A percentile compares a stretch with the other conserved stretches of the same genome.
Evolutionary conservation across 352 stramenopile genomes (phyloP).

Genomic region (Phytopythium chamaehyphon): DNA sequence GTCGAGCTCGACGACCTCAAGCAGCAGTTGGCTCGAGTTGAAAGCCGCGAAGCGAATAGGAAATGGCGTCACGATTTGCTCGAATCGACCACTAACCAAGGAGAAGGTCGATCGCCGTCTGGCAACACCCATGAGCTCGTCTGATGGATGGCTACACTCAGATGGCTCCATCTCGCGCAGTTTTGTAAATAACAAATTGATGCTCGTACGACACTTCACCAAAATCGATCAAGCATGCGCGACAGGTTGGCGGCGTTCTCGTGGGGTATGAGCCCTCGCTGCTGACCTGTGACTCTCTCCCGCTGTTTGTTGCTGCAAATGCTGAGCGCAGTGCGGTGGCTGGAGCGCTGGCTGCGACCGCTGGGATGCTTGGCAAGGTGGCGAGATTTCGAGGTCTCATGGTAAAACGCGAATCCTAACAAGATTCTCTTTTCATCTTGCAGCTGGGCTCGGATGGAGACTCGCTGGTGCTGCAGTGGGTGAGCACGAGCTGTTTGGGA

Average conservation of each 20-base stretch:
- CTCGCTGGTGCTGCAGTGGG: constrained; percentile 18
- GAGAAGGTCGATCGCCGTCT: no score
- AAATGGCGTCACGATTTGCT: no score
- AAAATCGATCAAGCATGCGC: constrained; percentile 6
- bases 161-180: no score
- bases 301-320: no score
- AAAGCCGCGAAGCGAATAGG: no score
- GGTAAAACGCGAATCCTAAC: background rate
- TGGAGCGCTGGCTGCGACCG: constrained; percentile 47
- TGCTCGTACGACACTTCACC: no score
- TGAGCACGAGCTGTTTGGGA: constrained; percentile 18
- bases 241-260: constrained; percentile 6
- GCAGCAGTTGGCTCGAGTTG: background rate
- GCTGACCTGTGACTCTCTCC: no score
- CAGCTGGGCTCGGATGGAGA: constrained; percentile 36
- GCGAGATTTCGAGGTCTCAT: background rate
- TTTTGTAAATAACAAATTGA: no score
- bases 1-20: background rate
- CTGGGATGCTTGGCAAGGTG: constrained; percentile 57
- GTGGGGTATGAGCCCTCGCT: background rate
- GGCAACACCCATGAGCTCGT: no score
- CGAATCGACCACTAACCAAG: no score
- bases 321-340: constrained; percentile 35
- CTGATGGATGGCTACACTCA: no score
- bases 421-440: background rate